Evolutionary conservation across 2,329 filamentous ascomycete genomes (phyloP), one percentile per base, ranked within the genome.

Genomic region (Pseudocercospora crystallina): DNA sequence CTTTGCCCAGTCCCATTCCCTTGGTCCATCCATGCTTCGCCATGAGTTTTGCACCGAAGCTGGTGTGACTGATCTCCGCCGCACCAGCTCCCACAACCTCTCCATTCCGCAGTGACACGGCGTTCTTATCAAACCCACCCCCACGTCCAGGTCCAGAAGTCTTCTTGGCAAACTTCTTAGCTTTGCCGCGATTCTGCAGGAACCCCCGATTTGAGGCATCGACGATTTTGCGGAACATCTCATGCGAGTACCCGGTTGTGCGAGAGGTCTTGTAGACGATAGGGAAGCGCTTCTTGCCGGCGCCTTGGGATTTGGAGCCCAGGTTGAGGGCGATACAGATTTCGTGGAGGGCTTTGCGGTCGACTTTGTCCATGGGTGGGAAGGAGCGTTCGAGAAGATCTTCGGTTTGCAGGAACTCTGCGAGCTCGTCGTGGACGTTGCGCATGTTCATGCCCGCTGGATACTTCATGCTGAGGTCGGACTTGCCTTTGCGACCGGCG

Each of bases 21-120:
- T 80, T 86, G 54, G 82, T 87, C 91, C 94, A 99, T 3, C 94
- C 94, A 94, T 97, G 97, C 73, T 94, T 97, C 73, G 95, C 90
- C 57, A 99, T 73, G 83, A 99, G 88, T 2, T 84, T 83, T 43
- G 90, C 82, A 9, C 94, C 94, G 59, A 83, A 89, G 67, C 96
- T 97, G 46, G 87, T 87, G 4, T 77, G 76, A 1, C 89, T 88
- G 30, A 99, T 78, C 68, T 96, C 91, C 9, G 90, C 88, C 1
- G 92, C 91, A 41, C 84, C 82, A 1, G 82, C 89, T 41, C 92
- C 94, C 2, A 97, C 90, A 26, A 95, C 76, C 59, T 97, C 91
- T 13, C 94, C 94, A 63, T 97, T 88, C 54, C 80, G 81, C 60
- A 94, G 89, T 10, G 80, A 79, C 8, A 76, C 79, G 3, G 70